A percentile compares a stretch with the other conserved stretches of the same genome.
Evolutionary conservation across 176 grass and related monocot genomes (phyloP).

Genomic region (Eremochloa ophiuroides): DNA sequence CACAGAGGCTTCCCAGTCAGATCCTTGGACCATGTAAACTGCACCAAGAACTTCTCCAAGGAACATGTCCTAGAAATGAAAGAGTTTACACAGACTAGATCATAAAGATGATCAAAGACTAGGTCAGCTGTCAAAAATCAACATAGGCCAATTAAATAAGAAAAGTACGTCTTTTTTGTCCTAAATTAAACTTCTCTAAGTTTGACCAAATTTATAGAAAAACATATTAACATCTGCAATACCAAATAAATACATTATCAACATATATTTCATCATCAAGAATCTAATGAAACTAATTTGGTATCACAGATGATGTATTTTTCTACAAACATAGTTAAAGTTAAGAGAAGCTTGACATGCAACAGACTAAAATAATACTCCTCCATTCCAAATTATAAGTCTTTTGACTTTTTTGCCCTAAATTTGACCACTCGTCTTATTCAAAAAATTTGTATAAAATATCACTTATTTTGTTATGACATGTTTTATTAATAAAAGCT

Average conservation of each 20-base stretch:
- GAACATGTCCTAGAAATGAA: conserved; percentile 50
- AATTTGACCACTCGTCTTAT: too few relatives aligned
- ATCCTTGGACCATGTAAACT: conserved; percentile 49
- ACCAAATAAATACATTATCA: not conserved
- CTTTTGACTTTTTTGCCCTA: too few relatives aligned
- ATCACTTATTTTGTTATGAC: too few relatives aligned
- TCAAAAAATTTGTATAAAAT: too few relatives aligned
- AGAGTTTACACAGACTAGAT: not conserved
- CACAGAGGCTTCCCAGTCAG: conserved; percentile 29
- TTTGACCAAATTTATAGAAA: not conserved
- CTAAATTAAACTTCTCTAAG: not conserved
- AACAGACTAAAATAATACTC: not conserved
- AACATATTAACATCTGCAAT: not conserved
- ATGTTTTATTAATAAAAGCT: too few relatives aligned
- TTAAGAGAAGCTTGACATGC: not conserved
- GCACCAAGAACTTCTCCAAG: conserved; percentile 66
- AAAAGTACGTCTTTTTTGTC: not conserved
- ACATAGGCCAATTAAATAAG: not conserved
- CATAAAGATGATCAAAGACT: not conserved
- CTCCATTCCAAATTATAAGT: too few relatives aligned
- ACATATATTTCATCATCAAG: not conserved
- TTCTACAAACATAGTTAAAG: not conserved
- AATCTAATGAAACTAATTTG: not conserved
- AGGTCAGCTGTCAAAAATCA: not conserved
- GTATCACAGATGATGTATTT: not conserved